Conservation (phyloP, 345 rosid genomes). For the Mangifera indica region DNA sequence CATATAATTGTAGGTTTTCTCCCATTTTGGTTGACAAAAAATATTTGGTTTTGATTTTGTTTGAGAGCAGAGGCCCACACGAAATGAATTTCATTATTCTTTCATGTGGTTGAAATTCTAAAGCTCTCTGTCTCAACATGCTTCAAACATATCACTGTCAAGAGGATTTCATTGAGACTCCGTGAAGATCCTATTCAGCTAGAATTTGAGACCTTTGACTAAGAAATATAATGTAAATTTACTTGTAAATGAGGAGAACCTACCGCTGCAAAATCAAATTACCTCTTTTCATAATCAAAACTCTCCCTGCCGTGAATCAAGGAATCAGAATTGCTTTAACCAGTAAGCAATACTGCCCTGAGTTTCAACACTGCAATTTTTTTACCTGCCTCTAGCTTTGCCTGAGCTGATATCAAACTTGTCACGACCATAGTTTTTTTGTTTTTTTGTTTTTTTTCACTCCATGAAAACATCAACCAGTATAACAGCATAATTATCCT, state of each 20-base stretch:
- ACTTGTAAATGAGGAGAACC: slow-evolving; percentile 14
- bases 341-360: background rate
- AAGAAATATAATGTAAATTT: slow-evolving; percentile 15
- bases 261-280: slow-evolving; percentile 27
- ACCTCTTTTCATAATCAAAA: slow-evolving; percentile 16
- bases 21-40: background rate
- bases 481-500: background rate
- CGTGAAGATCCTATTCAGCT: background rate
- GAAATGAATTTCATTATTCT: background rate
- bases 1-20: background rate
- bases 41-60: background rate
- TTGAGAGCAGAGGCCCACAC: background rate
- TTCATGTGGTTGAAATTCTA: background rate
- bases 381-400: background rate
- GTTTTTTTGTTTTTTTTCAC: background rate
- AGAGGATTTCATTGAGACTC: background rate
- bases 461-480: background rate
- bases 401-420: background rate
- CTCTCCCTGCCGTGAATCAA: slow-evolving; percentile 1
- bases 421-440: too few species aligned
- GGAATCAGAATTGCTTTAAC: background rate
- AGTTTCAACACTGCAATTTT: slow-evolving; percentile 18
- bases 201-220: background rate
- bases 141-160: background rate
- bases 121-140: background rate